Evolutionary conservation across 1,284 basidiomycete genomes (phyloP).

Genomic region (Pholiota adiposa): DNA sequence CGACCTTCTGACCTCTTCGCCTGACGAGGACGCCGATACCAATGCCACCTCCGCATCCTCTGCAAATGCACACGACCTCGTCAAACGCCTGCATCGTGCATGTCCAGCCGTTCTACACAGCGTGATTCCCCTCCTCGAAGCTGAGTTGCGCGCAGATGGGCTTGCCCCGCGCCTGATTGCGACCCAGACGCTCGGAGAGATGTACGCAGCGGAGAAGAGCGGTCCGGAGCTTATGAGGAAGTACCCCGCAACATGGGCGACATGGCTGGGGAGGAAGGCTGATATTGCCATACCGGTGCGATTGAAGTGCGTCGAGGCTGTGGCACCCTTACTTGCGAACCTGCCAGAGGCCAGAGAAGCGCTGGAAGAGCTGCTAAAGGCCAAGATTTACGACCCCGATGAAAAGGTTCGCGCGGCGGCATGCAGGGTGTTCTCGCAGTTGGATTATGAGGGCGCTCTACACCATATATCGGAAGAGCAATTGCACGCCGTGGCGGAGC

Average conservation of each 20-base stretch:
- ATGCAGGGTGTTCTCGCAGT: conserved; percentile 79
- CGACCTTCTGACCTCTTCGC: conserved; percentile 76
- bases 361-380: conserved; percentile 73
- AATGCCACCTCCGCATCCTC: conserved; percentile 60
- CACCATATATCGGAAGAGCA: conserved; percentile 78
- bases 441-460: conserved; percentile 91
- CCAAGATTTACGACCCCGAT: conserved; percentile 85
- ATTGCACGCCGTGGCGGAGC: conserved; percentile 68
- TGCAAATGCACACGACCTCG: conserved; percentile 80
- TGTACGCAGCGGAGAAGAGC: conserved; percentile 79
- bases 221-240: conserved; percentile 76
- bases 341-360: conserved; percentile 71
- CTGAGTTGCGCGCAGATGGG: conserved; percentile 85
- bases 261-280: conserved; percentile 82
- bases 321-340: conserved; percentile 64
- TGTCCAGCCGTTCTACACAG: conserved; percentile 86
- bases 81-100: conserved; percentile 82
- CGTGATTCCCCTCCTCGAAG: conserved; percentile 93
- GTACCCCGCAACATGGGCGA: conserved; percentile 85
- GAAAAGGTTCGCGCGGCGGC: conserved; percentile 89
- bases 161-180: conserved; percentile 76
- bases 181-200: conserved; percentile 85
- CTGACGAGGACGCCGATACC: conserved; percentile 64
- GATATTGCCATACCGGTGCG: conserved; percentile 81
- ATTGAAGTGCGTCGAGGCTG: conserved; percentile 78